phyloP scores from a whole-genome alignment of 345 rosid genomes.

The Citropsis articulata region DNA sequence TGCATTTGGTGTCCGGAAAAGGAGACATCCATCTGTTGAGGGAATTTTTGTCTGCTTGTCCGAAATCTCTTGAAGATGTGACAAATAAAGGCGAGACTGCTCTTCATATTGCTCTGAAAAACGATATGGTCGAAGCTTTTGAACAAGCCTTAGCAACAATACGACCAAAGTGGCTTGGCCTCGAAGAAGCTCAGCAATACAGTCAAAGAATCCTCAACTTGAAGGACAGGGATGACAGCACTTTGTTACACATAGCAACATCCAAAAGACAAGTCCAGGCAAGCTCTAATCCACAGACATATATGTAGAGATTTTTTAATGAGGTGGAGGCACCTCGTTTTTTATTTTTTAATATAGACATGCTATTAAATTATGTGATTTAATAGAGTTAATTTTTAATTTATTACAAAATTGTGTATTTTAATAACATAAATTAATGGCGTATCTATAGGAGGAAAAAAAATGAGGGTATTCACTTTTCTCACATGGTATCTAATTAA shows the following conservation, averaged over 20 bases:
- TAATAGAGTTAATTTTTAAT: no score
- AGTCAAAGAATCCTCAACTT: slow-evolving; percentile 6
- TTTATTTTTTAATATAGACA: no score
- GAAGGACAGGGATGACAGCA: slow-evolving; percentile 24
- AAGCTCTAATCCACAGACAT: not conserved
- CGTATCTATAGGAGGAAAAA: no score
- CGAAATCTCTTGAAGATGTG: slow-evolving; percentile 22
- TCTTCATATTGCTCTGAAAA: slow-evolving; percentile 20
- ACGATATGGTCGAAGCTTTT: slow-evolving; percentile 3
- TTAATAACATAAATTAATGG: no score
- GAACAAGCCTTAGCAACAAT: not conserved
- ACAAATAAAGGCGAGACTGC: slow-evolving; percentile 10
- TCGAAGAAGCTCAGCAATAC: not conserved
- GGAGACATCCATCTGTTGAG: not conserved
- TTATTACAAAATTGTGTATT: no score
- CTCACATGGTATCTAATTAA: no score
- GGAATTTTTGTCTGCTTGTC: slow-evolving; percentile 1
- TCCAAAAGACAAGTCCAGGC: not conserved
- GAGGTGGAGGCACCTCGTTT: no score
- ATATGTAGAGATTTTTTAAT: no score
- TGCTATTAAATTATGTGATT: no score
- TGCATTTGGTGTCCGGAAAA: not conserved
- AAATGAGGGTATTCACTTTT: fast-evolving
- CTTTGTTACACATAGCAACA: not conserved
- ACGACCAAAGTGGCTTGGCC: slow-evolving; percentile 7